Evolutionary conservation across 805 yeast species (phyloP), one percentile per base, ranked within the genome.

Genomic region (Myxozyma neotropica): DNA sequence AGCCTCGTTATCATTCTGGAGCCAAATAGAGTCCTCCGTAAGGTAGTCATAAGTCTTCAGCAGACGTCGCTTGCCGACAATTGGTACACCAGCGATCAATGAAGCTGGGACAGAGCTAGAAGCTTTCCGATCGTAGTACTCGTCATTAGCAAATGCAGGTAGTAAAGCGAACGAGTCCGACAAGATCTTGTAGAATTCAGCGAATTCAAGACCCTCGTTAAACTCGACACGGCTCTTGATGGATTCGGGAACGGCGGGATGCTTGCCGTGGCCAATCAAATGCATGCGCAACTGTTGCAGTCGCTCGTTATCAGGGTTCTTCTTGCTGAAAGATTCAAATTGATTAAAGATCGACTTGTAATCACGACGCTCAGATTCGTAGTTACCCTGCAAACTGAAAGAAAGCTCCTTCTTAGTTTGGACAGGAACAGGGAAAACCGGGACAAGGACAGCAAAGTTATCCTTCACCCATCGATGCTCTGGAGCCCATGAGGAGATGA

Each of bases 31-130:
- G 42, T 63, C 66, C 26, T 61, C 62, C 6, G 61, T 63, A 35
- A 63, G 53, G 35, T 61, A 63, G 26, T 52, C 58, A 44, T 63
- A 63, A 12, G 66, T 58, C 50, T 56, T 17, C 23, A 59, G 53
- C 40, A 63, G 42, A 6, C 55, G 55, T 27, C 40, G 46, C 59
- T 54, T 56, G 23, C 65, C 64, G 35, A 63, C 66, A 21, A 63
- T 56, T 13, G 66, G 66, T 13, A 39, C 54, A 29, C 66, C 65
- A 21, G 66, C 65, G 17, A 63, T 63, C 53, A 63, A 46, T 26
- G 57, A 47, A n/a, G 66, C 66, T 1, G 66, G 66, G 7, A 63
- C 66, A 15, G 66, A 63, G n/a, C 57, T 47, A 13, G 66, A 63
- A 5, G 66, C 66, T 45, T 63, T 63, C 12, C 61, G 53, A 33